Evolutionary conservation across 805 yeast species (phyloP), one percentile per base, ranked within the genome.

Genomic region (Kodamaea laetipori): DNA sequence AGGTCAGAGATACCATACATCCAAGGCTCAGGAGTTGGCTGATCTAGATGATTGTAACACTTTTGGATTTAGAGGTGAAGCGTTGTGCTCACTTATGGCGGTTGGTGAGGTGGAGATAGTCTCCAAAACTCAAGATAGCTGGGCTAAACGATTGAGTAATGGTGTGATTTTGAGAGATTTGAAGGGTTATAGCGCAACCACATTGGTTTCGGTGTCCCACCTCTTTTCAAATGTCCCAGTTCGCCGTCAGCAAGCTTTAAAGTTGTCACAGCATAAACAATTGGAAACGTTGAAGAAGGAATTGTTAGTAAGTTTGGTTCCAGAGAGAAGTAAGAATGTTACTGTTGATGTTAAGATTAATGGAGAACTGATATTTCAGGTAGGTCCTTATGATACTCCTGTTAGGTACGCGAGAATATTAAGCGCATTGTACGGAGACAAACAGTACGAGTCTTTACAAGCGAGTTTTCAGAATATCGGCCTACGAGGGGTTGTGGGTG

Each of bases 201-300:
- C 82, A 0, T 39, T 56, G 0, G 60, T 76, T 3, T 46, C 51
- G 2, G 63, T 68, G 3, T 47, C 60, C 5, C 69, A 71, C 38
- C 39, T 79, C 9, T 80, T 78, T 54, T 58, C 58, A 1, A 66
- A 60, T 17, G 26, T 71, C 1, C 78, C 79, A 0, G 81, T 78
- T 3, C 56, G 85, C 16, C 56, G 63, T 24, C 46, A 43, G 1
- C 61, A 61, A 5, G 18, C 16, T 6, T 36, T 32, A 17, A 25
- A 51, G 3, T 21, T 46, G 0, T 53, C 68, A 0, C 52, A 55
- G 39, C 39, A 49, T 1, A 54, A 52, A 9, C 19, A 64, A 0
- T 34, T 63, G 0, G 60, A 52, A 10, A 62, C 61, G 1, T 19
- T 78, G 1, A 61, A 68, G 44, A 15, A n/a, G 17, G 9, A 15